Base-by-base conservation (phyloP, 176 grass and related monocot species). In the Oryza glaberrima region DNA sequence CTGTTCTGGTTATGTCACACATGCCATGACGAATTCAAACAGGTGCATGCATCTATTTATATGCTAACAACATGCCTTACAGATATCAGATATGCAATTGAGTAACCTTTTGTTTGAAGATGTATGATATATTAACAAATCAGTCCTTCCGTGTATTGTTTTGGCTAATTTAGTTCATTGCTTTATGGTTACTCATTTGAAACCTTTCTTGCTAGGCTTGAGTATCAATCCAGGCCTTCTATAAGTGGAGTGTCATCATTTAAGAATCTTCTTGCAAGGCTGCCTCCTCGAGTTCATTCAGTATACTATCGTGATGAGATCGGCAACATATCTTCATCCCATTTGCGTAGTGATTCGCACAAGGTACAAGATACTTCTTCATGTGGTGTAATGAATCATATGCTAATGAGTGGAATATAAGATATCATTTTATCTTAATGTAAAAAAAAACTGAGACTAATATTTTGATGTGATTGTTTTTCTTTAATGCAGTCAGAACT, bases 291-390 rank as follows among this genome's bases (percentile, higher is more conserved):
- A 63, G 89, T 94, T 77, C 89, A 94, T 89, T 98, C 96, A 32
- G 92, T 95, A 76, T 98, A 95, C 66, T 98, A 95, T 87, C 94
- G 96, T 81, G 96, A 98, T 87, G 96, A 98, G 88, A 98, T 98
- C 51, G 96, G 96, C 54, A 98, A 98, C 74, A 98, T 98, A 69
- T 98, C 96, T 10, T 89, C 96, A 52, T 98, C 96, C 83, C 89
- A 95, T 85, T 72, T 98, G 43, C 94, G 96, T 76, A 89, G 56
- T 43, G 93, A 90, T 95, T 95, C 93, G 77, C 86, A 78, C 56
- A 98, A 90, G 90, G 96, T 98, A 91, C 60, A 48, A 0, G 3
- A 49, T 69, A 73, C 79, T 40, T 48, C 70, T 90, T 7, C 36
- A 73, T 61, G 10, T 67, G 3, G 41, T 88, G 67, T 69, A 46